phyloP scores from a whole-genome alignment of 2,329 filamentous ascomycete genomes.

The Blastomyces gilchristii region DNA sequence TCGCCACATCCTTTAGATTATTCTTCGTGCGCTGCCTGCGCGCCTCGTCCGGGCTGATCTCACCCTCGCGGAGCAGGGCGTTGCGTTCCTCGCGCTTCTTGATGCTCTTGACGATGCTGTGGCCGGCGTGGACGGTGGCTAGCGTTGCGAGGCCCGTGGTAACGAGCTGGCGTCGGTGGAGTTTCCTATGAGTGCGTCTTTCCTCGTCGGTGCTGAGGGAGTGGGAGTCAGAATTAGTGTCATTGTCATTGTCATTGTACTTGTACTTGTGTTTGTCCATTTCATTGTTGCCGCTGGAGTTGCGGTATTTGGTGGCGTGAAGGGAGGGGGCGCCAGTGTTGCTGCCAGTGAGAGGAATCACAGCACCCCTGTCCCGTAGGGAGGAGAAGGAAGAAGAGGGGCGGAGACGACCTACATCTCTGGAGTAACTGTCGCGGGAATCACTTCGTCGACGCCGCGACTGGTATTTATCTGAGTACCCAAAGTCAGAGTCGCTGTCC shows the following conservation, averaged over 20 bases:
- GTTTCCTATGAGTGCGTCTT: constrained; percentile 47
- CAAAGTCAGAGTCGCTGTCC: constrained; percentile 25
- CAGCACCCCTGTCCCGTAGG: neutral
- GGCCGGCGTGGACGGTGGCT: constrained; percentile 59
- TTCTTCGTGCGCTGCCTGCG: constrained; percentile 53
- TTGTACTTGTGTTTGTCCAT: neutral
- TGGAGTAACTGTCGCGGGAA: constrained; percentile 14
- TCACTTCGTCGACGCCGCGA: constrained; percentile 20
- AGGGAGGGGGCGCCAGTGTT: constrained; percentile 4
- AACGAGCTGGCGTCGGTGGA: constrained; percentile 55
- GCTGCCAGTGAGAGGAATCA: constrained; percentile 6
- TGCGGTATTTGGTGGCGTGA: neutral
- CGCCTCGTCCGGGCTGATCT: constrained; percentile 53
- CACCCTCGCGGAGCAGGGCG: constrained; percentile 51
- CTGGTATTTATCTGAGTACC: constrained; percentile 34
- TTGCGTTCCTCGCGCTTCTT: constrained; percentile 53
- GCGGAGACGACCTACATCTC: constrained; percentile 36
- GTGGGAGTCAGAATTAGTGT: constrained; percentile 38
- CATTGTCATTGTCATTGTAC: constrained; percentile 18
- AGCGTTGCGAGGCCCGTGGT: constrained; percentile 57
- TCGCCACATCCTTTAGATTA: constrained; percentile 54
- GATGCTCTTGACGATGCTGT: constrained; percentile 53
- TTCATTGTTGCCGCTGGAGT: neutral
- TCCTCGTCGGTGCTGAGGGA: constrained; percentile 52
- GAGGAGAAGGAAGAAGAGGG: constrained; percentile 20